A percentile compares a stretch with the other conserved stretches of the same genome.
phyloP scores from a whole-genome alignment of 352 stramenopile species.

The Phytophthora meadii region DNA sequence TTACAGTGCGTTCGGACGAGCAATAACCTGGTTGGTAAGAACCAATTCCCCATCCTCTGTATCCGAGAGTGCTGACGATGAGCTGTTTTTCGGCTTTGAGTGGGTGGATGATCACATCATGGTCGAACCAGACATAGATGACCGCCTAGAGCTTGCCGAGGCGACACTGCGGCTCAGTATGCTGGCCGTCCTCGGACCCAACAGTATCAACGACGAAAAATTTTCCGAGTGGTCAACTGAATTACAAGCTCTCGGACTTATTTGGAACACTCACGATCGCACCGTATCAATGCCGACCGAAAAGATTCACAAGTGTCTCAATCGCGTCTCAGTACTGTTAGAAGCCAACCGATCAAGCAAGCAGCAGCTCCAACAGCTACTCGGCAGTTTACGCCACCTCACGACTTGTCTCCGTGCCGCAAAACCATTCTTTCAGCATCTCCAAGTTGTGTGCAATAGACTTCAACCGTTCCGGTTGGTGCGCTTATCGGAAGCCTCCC shows the following conservation, averaged over 20 bases:
- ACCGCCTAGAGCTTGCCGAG: constrained; percentile 12
- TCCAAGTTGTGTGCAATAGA: constrained; percentile 2
- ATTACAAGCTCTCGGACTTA: constrained; percentile 15
- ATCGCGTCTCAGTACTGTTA: constrained; percentile 1
- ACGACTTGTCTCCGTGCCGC: constrained; percentile 18
- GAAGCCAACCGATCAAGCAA: background rate
- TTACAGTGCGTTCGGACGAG: constrained; percentile 20
- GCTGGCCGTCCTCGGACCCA: constrained; percentile 22
- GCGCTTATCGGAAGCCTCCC: background rate
- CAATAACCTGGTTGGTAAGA: constrained; percentile 16
- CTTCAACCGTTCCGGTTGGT: background rate
- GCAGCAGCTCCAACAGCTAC: constrained; percentile 17
- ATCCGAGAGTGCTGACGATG: background rate
- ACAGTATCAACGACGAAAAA: constrained; percentile 40
- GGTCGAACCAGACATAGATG: constrained; percentile 17
- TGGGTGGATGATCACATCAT: constrained; percentile 44
- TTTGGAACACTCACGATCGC: constrained; percentile 12
- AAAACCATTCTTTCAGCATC: constrained; percentile 22
- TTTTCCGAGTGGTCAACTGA: constrained; percentile 24
- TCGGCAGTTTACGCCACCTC: constrained; percentile 35
- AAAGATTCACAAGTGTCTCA: constrained; percentile 30
- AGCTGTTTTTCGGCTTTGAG: constrained; percentile 30
- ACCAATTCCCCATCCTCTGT: constrained; percentile 26
- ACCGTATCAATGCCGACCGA: constrained; percentile 18
- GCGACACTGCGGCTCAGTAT: constrained; percentile 22